These are phyloP conservation scores for Sarocladium kiliense DNA, from an alignment of 2,329 filamentous ascomycete genomes.

Conservation along the genomic window DNA sequence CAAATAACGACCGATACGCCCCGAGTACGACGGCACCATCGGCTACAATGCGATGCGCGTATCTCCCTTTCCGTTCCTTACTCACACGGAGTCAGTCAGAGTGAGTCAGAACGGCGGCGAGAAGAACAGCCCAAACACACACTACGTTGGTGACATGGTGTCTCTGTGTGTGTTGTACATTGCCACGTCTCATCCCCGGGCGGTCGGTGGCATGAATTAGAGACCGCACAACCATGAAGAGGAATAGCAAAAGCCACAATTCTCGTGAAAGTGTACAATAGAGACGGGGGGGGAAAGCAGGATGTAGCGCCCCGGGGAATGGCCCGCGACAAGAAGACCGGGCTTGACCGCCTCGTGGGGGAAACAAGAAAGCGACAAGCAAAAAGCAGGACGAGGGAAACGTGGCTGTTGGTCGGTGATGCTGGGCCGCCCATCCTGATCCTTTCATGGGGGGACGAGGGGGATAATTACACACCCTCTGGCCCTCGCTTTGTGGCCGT, in stretches of 20 bases:
- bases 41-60: too few species aligned
- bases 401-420: slow-evolving; percentile 4
- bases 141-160: not conserved
- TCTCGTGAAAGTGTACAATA: too few species aligned
- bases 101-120: not conserved
- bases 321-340: not conserved
- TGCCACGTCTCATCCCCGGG: slow-evolving; percentile 6
- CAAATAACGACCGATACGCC: not conserved
- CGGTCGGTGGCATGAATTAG: too few species aligned
- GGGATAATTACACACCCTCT: not conserved
- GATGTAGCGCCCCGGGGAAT: not conserved
- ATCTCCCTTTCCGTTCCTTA: too few species aligned
- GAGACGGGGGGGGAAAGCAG: not conserved
- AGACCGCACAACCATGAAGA: not conserved
- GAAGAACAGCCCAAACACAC: too few species aligned
- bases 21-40: not conserved
- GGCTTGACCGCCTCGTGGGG: slow-evolving; percentile 4
- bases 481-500: not conserved
- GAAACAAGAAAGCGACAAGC: not conserved
- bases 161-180: slow-evolving; percentile 5
- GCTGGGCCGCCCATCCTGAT: slow-evolving; percentile 6
- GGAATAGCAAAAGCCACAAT: not conserved
- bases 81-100: too few species aligned
- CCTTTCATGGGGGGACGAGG: not conserved
- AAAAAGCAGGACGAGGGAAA: not conserved